A percentile compares a stretch with the other conserved stretches of the same genome.
These are phyloP conservation scores for Cladosporium sp. DNA, from an alignment of 2,329 filamentous ascomycete genomes.

Conservation along the genomic window DNA sequence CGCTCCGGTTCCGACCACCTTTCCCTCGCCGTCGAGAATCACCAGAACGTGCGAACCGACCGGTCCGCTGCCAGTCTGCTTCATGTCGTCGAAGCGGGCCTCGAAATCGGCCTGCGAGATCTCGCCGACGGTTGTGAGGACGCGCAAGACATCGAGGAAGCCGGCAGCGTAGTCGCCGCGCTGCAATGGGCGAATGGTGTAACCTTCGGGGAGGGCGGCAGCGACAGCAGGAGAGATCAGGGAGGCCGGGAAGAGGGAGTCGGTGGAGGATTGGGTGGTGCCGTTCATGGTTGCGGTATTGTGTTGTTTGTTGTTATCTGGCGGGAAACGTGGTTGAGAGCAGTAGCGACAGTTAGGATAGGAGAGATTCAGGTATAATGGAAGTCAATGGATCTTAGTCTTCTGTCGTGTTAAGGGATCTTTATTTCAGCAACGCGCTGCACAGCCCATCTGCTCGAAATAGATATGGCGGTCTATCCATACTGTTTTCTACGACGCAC, in stretches of 20 bases:
- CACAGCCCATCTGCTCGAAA: background rate
- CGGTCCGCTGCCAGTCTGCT: conserved; percentile 42
- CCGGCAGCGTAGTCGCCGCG: conserved; percentile 75
- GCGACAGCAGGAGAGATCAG: conserved; percentile 77
- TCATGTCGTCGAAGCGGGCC: conserved; percentile 80
- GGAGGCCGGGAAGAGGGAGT: conserved; percentile 67
- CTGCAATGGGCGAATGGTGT: conserved; percentile 77
- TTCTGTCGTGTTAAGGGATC: background rate
- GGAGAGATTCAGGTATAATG: background rate
- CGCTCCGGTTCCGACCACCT: conserved; percentile 86
- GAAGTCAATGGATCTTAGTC: background rate
- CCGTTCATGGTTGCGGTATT: conserved; percentile 17
- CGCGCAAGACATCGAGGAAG: conserved; percentile 87
- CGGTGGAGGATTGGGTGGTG: conserved; percentile 10
- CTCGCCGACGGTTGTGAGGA: conserved; percentile 90
- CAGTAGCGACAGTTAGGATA: background rate
- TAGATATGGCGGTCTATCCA: background rate
- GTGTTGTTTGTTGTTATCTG: background rate
- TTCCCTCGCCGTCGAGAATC: conserved; percentile 69
- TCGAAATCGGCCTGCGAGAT: conserved; percentile 73
- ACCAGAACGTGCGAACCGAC: conserved; percentile 85
- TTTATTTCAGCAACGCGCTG: conserved; percentile 1
- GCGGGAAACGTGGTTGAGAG: background rate
- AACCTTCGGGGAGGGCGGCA: conserved; percentile 73
- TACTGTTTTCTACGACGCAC: conserved; percentile 18